A percentile compares a stretch with the other conserved stretches of the same genome.
phyloP scores from a whole-genome alignment of 2,329 filamentous ascomycete species.

The Juglanconis sp. region DNA sequence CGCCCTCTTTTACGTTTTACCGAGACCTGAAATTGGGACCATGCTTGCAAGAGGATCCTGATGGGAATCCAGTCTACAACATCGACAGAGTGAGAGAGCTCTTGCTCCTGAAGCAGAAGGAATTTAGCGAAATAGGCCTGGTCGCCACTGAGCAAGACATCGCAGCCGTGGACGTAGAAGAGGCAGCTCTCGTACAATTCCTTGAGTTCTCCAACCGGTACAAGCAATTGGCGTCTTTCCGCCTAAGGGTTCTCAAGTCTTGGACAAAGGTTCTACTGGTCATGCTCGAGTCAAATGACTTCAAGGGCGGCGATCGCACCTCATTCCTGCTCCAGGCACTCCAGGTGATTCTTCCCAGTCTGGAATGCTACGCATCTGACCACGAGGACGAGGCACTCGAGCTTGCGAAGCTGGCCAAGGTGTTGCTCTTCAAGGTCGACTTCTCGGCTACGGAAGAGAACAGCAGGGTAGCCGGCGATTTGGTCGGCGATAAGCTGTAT shows the following conservation, averaged over 20 bases:
- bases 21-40: conserved; percentile 63
- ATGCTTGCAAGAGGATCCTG: conserved; percentile 59
- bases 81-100: conserved; percentile 70
- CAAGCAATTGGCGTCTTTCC: conserved; percentile 52
- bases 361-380: conserved; percentile 72
- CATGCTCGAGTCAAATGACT: conserved; percentile 77
- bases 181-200: conserved; percentile 57
- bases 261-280: conserved; percentile 86
- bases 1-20: conserved; percentile 58
- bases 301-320: conserved; percentile 67
- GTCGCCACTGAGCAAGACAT: conserved; percentile 49
- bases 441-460: conserved; percentile 45
- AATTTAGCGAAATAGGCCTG: conserved; percentile 49
- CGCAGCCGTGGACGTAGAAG: conserved; percentile 53
- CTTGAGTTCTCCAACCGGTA: conserved; percentile 63
- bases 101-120: conserved; percentile 65
- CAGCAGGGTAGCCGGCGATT: conserved; percentile 56
- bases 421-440: conserved; percentile 70
- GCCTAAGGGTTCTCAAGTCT: conserved; percentile 68
- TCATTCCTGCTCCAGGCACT: conserved; percentile 82
- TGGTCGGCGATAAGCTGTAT: conserved; percentile 84
- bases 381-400: conserved; percentile 69
- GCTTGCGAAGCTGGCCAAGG: conserved; percentile 71
- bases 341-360: conserved; percentile 81
- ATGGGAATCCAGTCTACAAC: conserved; percentile 61